A percentile compares a stretch with the other conserved stretches of the same genome.
These are phyloP conservation scores for Scolecobasidium constrictum DNA, from an alignment of 2,329 filamentous ascomycete genomes.

Conservation along the genomic window DNA sequence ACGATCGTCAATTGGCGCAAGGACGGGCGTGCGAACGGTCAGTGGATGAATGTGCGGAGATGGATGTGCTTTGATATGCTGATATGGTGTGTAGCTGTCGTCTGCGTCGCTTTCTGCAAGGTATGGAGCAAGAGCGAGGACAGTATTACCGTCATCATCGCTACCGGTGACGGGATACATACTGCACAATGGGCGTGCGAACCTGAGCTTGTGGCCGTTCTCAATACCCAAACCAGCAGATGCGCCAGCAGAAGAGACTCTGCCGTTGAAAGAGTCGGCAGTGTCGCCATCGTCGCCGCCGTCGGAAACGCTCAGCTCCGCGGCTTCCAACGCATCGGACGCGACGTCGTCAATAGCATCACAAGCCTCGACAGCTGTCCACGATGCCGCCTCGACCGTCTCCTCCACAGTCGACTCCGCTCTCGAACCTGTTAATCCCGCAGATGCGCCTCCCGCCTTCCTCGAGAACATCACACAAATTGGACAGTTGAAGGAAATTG, in stretches of 20 bases:
- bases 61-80: no score
- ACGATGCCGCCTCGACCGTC: background rate
- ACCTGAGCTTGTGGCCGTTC: constrained; percentile 2
- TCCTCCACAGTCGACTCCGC: background rate
- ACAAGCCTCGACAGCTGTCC: background rate
- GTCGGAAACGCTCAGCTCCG: background rate
- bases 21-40: background rate
- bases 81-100: background rate
- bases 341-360: background rate
- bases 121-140: background rate
- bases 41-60: no score
- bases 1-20: background rate
- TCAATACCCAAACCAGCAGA: background rate
- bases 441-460: background rate
- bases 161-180: background rate
- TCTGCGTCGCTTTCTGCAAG: background rate
- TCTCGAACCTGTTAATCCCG: background rate
- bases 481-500: constrained; percentile 72
- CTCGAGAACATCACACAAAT: constrained; percentile 29
- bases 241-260: background rate
- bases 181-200: background rate
- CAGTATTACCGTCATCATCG: background rate
- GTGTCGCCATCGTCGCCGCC: background rate
- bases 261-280: background rate
- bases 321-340: background rate